Conservation (phyloP, 2,329 filamentous ascomycete genomes). For the Epichloe sibirici region DNA sequence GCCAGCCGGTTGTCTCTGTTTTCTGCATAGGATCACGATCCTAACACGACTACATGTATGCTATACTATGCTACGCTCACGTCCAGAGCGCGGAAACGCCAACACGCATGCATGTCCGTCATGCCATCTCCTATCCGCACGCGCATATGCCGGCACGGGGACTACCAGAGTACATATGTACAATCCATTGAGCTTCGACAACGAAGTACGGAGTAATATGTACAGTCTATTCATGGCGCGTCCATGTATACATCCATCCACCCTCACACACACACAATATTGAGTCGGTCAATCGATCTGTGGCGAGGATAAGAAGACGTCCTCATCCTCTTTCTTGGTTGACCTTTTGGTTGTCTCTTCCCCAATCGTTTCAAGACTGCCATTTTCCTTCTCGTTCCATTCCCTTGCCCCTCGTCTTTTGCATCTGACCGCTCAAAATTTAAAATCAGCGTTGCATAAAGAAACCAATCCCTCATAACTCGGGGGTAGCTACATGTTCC, state of each 20-base stretch:
- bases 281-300: not conserved
- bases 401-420: slow-evolving; percentile 6
- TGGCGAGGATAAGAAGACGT: slow-evolving; percentile 17
- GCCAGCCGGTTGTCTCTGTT: not conserved
- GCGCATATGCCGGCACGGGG: not conserved
- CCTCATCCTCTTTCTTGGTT: slow-evolving; percentile 14
- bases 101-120: not conserved
- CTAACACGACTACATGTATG: not conserved
- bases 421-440: slow-evolving; percentile 1
- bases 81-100: not conserved
- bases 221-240: not conserved
- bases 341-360: slow-evolving; percentile 14
- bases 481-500: not conserved
- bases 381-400: slow-evolving; percentile 3
- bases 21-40: not conserved
- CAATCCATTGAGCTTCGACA: not conserved
- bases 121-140: not conserved
- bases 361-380: slow-evolving; percentile 12
- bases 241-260: not conserved
- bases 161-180: not conserved
- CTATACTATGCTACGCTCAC: not conserved
- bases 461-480: not conserved
- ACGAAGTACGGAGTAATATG: no score
- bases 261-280: not conserved
- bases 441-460: not conserved